phyloP scores from a whole-genome alignment of 306 rosid species.

The Cicer pinnatifidum region DNA sequence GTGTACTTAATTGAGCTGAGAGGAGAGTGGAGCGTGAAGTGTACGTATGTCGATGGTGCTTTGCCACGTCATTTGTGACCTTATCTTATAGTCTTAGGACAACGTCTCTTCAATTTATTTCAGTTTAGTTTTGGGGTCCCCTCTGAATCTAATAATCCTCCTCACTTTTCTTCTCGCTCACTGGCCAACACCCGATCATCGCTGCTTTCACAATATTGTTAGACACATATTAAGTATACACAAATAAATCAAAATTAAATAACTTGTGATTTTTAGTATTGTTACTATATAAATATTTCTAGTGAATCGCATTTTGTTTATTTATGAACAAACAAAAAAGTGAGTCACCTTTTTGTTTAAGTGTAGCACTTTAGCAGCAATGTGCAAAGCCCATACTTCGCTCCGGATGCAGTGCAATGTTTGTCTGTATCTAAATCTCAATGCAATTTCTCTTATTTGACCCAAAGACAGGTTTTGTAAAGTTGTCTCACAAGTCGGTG shows the following conservation, averaged over 20 bases:
- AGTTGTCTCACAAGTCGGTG: too few species aligned
- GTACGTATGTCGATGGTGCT: not conserved
- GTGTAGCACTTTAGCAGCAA: not conserved
- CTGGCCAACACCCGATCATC: not conserved
- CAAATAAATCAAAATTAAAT: too few species aligned
- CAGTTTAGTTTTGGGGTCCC: too few species aligned
- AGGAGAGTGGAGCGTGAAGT: not conserved
- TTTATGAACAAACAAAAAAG: too few species aligned
- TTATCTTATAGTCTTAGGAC: not conserved
- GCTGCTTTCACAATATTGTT: too few species aligned
- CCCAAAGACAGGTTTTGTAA: too few species aligned
- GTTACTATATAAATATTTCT: too few species aligned
- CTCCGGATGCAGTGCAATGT: not conserved
- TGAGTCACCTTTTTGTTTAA: not conserved
- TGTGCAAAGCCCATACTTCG: not conserved
- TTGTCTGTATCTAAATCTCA: not conserved
- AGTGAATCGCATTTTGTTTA: too few species aligned
- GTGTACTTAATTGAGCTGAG: not conserved
- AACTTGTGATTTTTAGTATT: too few species aligned
- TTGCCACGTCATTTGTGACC: constrained; percentile 8
- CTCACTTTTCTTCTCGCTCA: not conserved
- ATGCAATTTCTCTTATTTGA: not conserved
- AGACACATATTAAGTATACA: too few species aligned
- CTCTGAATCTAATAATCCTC: too few species aligned
- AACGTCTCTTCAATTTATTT: too few species aligned